phyloP scores from a whole-genome alignment of 768 basidiomycete species.

The Boletus sp. region DNA sequence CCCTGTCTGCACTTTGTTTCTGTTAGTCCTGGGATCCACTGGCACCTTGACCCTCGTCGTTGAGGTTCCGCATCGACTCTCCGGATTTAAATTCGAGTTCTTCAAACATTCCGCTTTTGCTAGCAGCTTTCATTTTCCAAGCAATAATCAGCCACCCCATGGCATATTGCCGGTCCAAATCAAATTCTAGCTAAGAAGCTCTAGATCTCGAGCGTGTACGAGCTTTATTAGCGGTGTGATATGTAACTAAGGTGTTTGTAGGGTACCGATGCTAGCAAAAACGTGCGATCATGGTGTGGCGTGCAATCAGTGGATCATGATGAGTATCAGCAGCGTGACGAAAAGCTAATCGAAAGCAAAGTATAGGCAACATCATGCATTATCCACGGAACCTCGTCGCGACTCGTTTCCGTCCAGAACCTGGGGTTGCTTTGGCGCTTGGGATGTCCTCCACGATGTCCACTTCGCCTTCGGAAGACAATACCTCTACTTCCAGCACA shows the following conservation, averaged over 20 bases:
- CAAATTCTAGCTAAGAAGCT: not conserved
- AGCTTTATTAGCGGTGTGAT: conserved; percentile 14
- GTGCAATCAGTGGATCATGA: conserved; percentile 1
- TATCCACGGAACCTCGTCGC: conserved; percentile 30
- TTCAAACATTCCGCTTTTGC: not conserved
- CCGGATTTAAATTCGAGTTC: not conserved
- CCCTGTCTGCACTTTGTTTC: conserved; percentile 1
- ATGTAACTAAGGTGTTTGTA: conserved; percentile 15
- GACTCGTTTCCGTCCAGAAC: conserved; percentile 12
- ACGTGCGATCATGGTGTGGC: not conserved
- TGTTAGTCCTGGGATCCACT: not conserved
- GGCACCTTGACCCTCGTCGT: not conserved
- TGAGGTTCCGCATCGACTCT: not conserved
- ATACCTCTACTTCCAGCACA: conserved; percentile 12
- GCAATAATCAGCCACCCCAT: not conserved
- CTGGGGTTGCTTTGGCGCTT: conserved; percentile 5
- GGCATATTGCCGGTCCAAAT: not conserved
- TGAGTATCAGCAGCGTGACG: not conserved
- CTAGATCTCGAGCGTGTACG: not conserved
- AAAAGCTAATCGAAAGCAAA: conserved; percentile 4
- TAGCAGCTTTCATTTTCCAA: not conserved
- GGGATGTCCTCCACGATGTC: conserved; percentile 35
- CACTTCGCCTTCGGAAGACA: conserved; percentile 40
- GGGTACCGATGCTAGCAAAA: conserved; percentile 15
- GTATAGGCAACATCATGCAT: conserved; percentile 1